Evolutionary conservation across 345 rosid species (phyloP), one percentile per base, ranked within the genome.

Genomic region (thale cress (Arabidopsis thaliana)): DNA sequence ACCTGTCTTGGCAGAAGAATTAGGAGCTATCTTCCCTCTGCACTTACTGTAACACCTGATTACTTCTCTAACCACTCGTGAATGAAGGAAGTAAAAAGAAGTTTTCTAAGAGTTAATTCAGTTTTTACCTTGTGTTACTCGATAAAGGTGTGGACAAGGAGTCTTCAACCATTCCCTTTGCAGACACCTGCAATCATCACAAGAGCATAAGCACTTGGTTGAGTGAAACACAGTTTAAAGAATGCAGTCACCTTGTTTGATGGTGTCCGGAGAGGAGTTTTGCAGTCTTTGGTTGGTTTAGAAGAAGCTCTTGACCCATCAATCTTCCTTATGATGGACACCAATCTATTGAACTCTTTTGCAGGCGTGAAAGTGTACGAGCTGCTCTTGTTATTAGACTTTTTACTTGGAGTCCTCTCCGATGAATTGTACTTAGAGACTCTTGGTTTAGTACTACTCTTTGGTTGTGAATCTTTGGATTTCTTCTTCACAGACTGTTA

Each of bases 291-390:
- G 20, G 83, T 38, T 72, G 82, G 68, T 51, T 81, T 83, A 50
- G 85, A 82, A 67, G 57, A 59, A 68, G 50, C 65, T 78, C 87
- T 85, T 57, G 93, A 85, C 57, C 82, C 73, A 58, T 89, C 97
- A 45, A 85, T 82, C 79, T 85, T 89, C 83, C 72, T 38, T 77
- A 87, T 84, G 56, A 86, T 85, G 64, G 94, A 85, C 49, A 93
- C 82, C 44, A 87, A 64, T 78, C 76, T 83, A 55, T 82, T 84
- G 60, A 86, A 13, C 81, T 90, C 94, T 78, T 82, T 86, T 1
- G 84, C 88, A 57, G 96, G 97, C 25, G 96, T 88, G 80, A 88
- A 84, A 72, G 67, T 84, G 79, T 83, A 80, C 24, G 92, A 82
- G 82, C 69, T 85, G 42, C 64, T 71, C 67, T 77, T 57, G 46